Evolutionary conservation across 495 filamentous ascomycete genomes (phyloP), one percentile per base, ranked within the genome.

Genomic region (Penicillium soppii): DNA sequence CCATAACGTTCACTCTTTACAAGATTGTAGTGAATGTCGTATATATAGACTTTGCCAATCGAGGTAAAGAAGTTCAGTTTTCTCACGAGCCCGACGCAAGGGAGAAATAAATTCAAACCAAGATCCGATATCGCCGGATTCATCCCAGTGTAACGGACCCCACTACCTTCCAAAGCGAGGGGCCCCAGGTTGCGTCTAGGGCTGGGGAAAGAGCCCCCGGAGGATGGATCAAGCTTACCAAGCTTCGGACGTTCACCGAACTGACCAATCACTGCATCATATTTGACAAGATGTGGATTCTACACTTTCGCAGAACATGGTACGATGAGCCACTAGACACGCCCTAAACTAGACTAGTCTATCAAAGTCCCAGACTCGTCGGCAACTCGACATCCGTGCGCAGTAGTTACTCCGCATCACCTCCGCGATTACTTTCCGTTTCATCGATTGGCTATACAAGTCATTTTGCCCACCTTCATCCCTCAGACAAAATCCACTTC

Each of bases 191-290:
- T 44, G 21, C 12, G 20, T 5, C 15, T 32, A 32, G 17, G 27
- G 10, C 16, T 44, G 29, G 29, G 37, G 29, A 23, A 45, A 23
- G 9, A 45, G n/a, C n/a, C n/a, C n/a, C n/a, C n/a, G n/a, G n/a
- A n/a, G n/a, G n/a, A n/a, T n/a, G n/a, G n/a, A n/a, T n/a, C 43
- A 45, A 45, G 29, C 29, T 25, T 45, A 35, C 43, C 43, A 45
- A 45, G 43, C 43, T 33, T 45, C 29, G 43, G 43, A 33, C 9
- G 17, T 10, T 32, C 29, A 9, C 29, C 29, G 43, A 26, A 45
- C 3, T 2, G 8, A 17, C 43, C 43, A 45, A 45, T 15, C 29
- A n/a, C 5, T 1, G n/a, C 13, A 5, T 3, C 2, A 2, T 2
- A 35, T 33, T n/a, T 1, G 12, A 9, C 7, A 1, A 1, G 1